Evolutionary conservation across 169 alveolate species (phyloP).

Genomic region (Toxoplasma gondii): DNA sequence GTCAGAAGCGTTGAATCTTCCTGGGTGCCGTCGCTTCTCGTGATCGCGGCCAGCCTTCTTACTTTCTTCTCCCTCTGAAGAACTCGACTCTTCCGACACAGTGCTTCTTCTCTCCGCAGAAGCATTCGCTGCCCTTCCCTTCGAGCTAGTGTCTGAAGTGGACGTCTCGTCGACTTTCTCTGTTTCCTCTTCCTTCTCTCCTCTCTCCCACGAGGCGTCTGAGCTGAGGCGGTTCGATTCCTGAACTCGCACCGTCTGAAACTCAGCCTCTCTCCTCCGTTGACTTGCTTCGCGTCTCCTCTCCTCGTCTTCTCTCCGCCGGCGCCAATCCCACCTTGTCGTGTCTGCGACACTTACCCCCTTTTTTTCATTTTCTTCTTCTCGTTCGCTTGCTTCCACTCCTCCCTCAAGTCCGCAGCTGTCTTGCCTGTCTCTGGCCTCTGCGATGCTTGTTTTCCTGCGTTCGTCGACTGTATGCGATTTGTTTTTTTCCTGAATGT

Average conservation of each 20-base stretch:
- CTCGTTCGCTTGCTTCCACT: not conserved
- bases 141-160: no score
- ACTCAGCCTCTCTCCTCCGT: not conserved
- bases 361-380: not conserved
- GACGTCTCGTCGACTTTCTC: not conserved
- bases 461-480: no score
- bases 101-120: no score
- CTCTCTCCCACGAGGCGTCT: not conserved
- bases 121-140: not conserved
- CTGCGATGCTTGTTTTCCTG: not conserved
- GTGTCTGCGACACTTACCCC: not conserved
- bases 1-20: not conserved
- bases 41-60: not conserved
- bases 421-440: not conserved
- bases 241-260: not conserved
- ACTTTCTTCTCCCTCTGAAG: not conserved
- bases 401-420: not conserved
- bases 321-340: not conserved
- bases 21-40: not conserved
- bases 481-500: no score
- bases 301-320: conserved; percentile 8
- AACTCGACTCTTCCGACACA: no score
- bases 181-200: not conserved
- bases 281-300: not conserved
- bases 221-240: no score